phyloP scores from a whole-genome alignment of 164 flowering plant genomes.

The grape (Vitis vinifera) region DNA sequence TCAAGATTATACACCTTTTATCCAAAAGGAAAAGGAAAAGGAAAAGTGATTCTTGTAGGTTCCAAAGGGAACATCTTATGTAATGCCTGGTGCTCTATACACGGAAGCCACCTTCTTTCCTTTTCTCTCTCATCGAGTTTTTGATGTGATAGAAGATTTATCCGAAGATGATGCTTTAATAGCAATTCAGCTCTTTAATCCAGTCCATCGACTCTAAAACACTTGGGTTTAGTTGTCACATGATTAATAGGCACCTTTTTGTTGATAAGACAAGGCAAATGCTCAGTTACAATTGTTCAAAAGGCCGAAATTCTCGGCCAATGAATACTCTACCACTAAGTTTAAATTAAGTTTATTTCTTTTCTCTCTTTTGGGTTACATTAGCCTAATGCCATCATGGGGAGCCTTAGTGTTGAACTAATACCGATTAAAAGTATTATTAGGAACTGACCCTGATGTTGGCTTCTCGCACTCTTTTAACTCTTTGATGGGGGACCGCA shows the following conservation, averaged over 20 bases:
- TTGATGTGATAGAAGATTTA: slow-evolving; percentile 14
- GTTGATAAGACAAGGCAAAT: slow-evolving; percentile 12
- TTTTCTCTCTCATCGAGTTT: slow-evolving; percentile 9
- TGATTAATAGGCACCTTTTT: slow-evolving; percentile 2
- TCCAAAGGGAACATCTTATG: slow-evolving; percentile 6
- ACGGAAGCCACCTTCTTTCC: slow-evolving; percentile 15
- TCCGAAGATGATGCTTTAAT: not conserved
- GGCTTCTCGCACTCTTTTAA: not conserved
- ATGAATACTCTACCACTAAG: slow-evolving; percentile 23
- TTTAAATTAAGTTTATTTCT: not conserved
- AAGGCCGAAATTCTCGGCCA: slow-evolving; percentile 29
- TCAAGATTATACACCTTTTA: not conserved
- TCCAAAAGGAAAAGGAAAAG: slow-evolving; percentile 3
- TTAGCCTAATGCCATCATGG: slow-evolving; percentile 10
- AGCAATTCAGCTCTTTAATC: slow-evolving; percentile 9
- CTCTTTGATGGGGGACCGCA: slow-evolving; percentile 2
- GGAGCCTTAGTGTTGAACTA: slow-evolving; percentile 6
- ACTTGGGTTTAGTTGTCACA: slow-evolving; percentile 6
- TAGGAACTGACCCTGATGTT: slow-evolving; percentile 8
- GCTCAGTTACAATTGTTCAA: slow-evolving; percentile 4
- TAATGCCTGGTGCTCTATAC: slow-evolving; percentile 12
- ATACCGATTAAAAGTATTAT: slow-evolving; percentile 1
- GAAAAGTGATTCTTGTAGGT: slow-evolving; percentile 9
- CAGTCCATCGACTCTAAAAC: not conserved
- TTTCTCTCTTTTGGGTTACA: not conserved